These are phyloP conservation scores for Fusarium zealandicum DNA, from an alignment of 2,329 filamentous ascomycete genomes.

Conservation along the genomic window DNA sequence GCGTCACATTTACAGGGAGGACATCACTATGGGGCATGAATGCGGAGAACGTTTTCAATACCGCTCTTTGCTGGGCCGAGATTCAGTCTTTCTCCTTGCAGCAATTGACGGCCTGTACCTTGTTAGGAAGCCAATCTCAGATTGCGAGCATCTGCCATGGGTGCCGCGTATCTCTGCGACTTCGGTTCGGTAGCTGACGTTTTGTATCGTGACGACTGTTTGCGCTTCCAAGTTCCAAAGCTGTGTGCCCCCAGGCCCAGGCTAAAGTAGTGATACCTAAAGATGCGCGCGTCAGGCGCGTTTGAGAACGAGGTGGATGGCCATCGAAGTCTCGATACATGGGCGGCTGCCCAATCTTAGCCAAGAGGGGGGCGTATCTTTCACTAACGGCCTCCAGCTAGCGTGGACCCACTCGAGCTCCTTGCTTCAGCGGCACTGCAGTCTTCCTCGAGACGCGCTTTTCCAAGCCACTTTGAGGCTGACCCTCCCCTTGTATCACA, in stretches of 20 bases:
- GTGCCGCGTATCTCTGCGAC: slow-evolving; percentile 14
- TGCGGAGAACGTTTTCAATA: slow-evolving; percentile 26
- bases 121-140: background rate
- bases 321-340: slow-evolving; percentile 32
- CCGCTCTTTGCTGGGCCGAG: slow-evolving; percentile 27
- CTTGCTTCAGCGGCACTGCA: slow-evolving; percentile 24
- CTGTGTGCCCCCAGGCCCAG: slow-evolving; percentile 20
- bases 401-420: slow-evolving; percentile 39
- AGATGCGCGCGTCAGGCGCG: background rate
- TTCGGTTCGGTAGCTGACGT: slow-evolving; percentile 6
- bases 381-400: slow-evolving; percentile 23
- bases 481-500: slow-evolving; percentile 32
- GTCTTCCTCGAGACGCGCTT: background rate
- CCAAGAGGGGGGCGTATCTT: slow-evolving; percentile 25
- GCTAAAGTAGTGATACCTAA: slow-evolving; percentile 33
- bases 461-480: slow-evolving; percentile 26
- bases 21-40: slow-evolving; percentile 15
- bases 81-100: slow-evolving; percentile 11
- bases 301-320: slow-evolving; percentile 16
- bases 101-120: background rate
- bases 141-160: slow-evolving; percentile 10
- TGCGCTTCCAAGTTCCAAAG: slow-evolving; percentile 23
- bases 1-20: slow-evolving; percentile 29
- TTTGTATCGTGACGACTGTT: slow-evolving; percentile 21
- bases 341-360: slow-evolving; percentile 26